phyloP scores from a whole-genome alignment of 1,284 basidiomycete species.

The Fomitopsis betulina region DNA sequence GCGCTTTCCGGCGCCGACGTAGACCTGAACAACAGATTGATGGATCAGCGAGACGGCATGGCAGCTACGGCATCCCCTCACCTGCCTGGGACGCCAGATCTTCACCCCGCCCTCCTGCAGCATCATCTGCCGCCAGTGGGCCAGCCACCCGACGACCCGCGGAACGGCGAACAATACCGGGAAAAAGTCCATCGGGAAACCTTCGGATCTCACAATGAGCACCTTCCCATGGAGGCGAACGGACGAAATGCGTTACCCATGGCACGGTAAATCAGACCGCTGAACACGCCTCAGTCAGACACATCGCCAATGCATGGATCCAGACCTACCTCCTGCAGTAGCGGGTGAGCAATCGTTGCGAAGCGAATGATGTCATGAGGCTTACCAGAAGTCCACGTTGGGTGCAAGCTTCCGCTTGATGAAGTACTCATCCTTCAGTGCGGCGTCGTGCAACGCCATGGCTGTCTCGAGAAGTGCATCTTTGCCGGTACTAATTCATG shows the following conservation, averaged over 20 bases:
- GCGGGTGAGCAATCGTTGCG: background rate
- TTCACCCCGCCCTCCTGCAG: conserved; percentile 81
- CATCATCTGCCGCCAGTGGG: conserved; percentile 92
- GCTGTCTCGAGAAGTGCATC: conserved; percentile 83
- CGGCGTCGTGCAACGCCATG: conserved; percentile 82
- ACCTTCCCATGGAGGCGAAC: conserved; percentile 15
- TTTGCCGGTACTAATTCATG: conserved; percentile 58
- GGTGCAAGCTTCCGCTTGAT: conserved; percentile 71
- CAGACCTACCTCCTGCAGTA: conserved; percentile 41
- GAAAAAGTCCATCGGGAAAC: conserved; percentile 88
- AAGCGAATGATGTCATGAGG: conserved; percentile 8
- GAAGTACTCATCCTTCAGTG: conserved; percentile 87
- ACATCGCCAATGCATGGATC: background rate
- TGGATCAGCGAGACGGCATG: conserved; percentile 5
- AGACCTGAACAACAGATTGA: conserved; percentile 44
- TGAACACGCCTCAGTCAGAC: conserved; percentile 24
- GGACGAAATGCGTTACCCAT: conserved; percentile 52
- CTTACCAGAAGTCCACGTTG: conserved; percentile 82
- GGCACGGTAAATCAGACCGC: conserved; percentile 81
- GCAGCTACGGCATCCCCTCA: conserved; percentile 26
- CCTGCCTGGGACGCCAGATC: conserved; percentile 86
- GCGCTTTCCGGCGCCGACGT: conserved; percentile 67
- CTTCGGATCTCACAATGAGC: conserved; percentile 29
- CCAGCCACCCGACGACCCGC: conserved; percentile 85
- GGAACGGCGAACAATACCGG: conserved; percentile 88